These are phyloP conservation scores for Neofusicoccum kwambonambiense DNA, from an alignment of 2,329 filamentous ascomycete species.

Conservation along the genomic window DNA sequence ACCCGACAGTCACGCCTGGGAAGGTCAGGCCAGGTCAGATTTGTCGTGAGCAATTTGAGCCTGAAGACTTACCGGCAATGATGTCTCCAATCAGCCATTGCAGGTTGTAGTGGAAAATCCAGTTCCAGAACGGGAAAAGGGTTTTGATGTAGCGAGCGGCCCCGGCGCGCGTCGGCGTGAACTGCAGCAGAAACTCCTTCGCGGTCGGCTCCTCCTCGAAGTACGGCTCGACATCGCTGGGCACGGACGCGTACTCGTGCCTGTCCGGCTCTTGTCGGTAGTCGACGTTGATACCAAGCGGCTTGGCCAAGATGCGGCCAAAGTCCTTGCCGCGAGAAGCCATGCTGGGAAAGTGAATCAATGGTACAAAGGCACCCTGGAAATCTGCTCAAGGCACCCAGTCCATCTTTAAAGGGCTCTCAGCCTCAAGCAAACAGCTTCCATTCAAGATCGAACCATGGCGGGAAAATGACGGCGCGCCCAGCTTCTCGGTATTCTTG, in stretches of 20 bases:
- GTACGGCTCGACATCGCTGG: slow-evolving; percentile 22
- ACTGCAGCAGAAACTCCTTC: slow-evolving; percentile 28
- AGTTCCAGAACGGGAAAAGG: slow-evolving; percentile 30
- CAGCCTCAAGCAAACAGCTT: not conserved
- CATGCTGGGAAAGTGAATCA: not conserved
- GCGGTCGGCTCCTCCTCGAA: slow-evolving; percentile 32
- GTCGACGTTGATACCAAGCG: slow-evolving; percentile 5
- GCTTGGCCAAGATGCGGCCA: slow-evolving; percentile 8
- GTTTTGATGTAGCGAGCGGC: slow-evolving; percentile 27
- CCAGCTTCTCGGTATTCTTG: slow-evolving; percentile 13
- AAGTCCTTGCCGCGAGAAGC: not conserved
- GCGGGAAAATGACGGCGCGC: not conserved
- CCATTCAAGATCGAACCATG: not conserved
- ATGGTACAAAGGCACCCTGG: not conserved
- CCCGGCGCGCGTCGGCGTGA: slow-evolving; percentile 27
- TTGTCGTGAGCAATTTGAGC: no score
- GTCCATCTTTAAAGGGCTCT: not conserved
- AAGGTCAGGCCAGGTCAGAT: not conserved
- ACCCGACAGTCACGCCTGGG: slow-evolving; percentile 60
- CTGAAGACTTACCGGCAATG: slow-evolving; percentile 28
- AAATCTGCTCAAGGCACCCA: not conserved
- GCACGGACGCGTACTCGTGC: not conserved
- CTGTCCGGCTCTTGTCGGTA: slow-evolving; percentile 4
- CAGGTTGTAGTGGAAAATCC: slow-evolving; percentile 31
- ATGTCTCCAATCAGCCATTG: slow-evolving; percentile 33